A percentile compares a stretch with the other conserved stretches of the same genome.
Conservation (phyloP, 2,329 filamentous ascomycete species). For the Penicillium palitans region DNA sequence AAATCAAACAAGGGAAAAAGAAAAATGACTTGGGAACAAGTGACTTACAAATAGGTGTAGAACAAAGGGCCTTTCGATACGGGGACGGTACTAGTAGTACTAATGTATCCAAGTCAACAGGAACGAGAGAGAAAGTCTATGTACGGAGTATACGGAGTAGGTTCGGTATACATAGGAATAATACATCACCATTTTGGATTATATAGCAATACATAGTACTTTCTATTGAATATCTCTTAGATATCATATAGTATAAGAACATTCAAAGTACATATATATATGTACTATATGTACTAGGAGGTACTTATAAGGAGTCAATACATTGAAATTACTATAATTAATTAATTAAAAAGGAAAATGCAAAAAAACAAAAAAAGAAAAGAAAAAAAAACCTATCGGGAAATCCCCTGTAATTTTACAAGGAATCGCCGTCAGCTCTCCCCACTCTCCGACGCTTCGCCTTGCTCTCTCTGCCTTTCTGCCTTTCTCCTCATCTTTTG, state of each 20-base stretch:
- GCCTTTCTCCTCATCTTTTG: constrained; percentile 10
- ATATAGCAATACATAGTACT: not conserved
- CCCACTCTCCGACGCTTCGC: constrained; percentile 26
- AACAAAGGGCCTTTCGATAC: not conserved
- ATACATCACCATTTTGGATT: not conserved
- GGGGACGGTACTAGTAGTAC: not conserved
- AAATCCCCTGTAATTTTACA: constrained; percentile 25
- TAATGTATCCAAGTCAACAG: not conserved
- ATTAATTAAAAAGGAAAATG: not conserved
- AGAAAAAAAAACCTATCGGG: constrained; percentile 4
- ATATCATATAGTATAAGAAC: not conserved
- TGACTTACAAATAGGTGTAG: not conserved
- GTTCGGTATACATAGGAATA: too few species aligned
- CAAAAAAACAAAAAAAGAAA: too few species aligned
- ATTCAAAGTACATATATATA: not conserved
- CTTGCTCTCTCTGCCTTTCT: constrained; percentile 18
- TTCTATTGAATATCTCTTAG: not conserved
- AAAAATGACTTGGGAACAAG: not conserved
- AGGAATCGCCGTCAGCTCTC: constrained; percentile 24
- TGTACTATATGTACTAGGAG: too few species aligned
- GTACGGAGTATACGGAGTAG: too few species aligned
- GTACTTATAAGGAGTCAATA: not conserved
- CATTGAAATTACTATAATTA: not conserved
- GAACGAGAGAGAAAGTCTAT: too few species aligned
- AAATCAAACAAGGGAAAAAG: not conserved